Evolutionary conservation across 441 rosid species (phyloP), one percentile per base, ranked within the genome.

Genomic region (Arabidopsis lyrata): DNA sequence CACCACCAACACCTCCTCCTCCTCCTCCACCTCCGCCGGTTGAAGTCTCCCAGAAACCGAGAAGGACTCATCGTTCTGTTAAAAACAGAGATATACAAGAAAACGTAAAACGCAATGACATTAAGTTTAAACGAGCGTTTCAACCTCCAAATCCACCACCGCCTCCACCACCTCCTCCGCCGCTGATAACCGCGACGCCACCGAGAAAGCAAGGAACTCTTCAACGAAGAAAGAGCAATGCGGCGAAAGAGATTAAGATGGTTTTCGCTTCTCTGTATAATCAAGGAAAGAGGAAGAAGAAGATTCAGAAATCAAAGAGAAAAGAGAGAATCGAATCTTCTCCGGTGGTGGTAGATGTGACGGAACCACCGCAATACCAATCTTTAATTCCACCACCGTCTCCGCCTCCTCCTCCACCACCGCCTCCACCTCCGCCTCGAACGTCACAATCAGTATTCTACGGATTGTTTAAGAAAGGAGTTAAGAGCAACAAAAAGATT

Each of bases 241-340:
- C 96, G 22, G 88, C 91, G 2, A 84, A 81, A 81, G 97, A 92
- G 84, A 81, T 92, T 50, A 88, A 83, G 81, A 83, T 78, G 90
- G 93, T 74, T 16, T 72, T 92, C 4, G 82, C 89, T 54, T 84
- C 95, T 8, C 72, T 90, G 31, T 74, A 81, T 42, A 83, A 83
- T 63, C 89, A 84, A 64, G 83, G 86, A 52, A 90, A 84, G 76
- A 79, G 72, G 74, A 90, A 84, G 84, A 85, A 72, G 83, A 90
- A 87, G 55, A 49, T 50, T 56, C 85, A 72, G 47, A 86, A 74
- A 72, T 64, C 78, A 47, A 76, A 74, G 70, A 81, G 76, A 13
- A 70, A 63, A 5, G 70, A 78, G 15, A 45, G 44, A 54, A 66
- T 1, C 3, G 81, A 78, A n/a, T 68, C 76, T 36, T 68, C 76